These are phyloP conservation scores for Candida ipomoeae DNA, from an alignment of 805 yeast species.

Conservation along the genomic window DNA sequence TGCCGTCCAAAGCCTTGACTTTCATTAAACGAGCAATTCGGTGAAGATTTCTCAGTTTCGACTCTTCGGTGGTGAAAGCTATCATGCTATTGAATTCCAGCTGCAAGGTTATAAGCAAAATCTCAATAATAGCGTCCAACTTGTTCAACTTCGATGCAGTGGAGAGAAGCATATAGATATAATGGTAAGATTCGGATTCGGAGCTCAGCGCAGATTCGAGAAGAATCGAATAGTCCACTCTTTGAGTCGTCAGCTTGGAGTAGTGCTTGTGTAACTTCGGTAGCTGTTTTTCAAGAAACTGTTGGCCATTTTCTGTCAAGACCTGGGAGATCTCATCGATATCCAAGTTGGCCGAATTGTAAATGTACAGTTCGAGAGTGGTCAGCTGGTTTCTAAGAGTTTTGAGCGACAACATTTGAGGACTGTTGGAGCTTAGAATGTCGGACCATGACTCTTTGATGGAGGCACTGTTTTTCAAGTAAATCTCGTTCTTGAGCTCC, in stretches of 20 bases:
- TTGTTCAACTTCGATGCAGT: slow-evolving; percentile 59
- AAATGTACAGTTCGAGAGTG: slow-evolving; percentile 50
- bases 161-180: slow-evolving; percentile 49
- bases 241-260: slow-evolving; percentile 13
- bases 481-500: slow-evolving; percentile 68
- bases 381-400: slow-evolving; percentile 31
- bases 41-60: slow-evolving; percentile 50
- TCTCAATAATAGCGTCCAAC: slow-evolving; percentile 53
- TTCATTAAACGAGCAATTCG: slow-evolving; percentile 28
- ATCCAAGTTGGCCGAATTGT: slow-evolving; percentile 56
- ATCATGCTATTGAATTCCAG: slow-evolving; percentile 63
- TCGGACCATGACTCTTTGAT: slow-evolving; percentile 12
- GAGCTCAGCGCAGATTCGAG: slow-evolving; percentile 28
- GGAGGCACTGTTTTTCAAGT: slow-evolving; percentile 37
- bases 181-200: slow-evolving; percentile 45
- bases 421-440: slow-evolving; percentile 25
- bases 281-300: slow-evolving; percentile 26
- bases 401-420: slow-evolving; percentile 34
- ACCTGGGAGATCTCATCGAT: slow-evolving; percentile 45
- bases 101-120: slow-evolving; percentile 50
- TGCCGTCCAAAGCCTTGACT: slow-evolving; percentile 27
- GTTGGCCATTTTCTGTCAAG: slow-evolving; percentile 28
- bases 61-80: slow-evolving; percentile 59
- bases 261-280: slow-evolving; percentile 26
- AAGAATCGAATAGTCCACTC: slow-evolving; percentile 28